Evolutionary conservation across 805 yeast species (phyloP).

Genomic region (Starmera pachycereana): DNA sequence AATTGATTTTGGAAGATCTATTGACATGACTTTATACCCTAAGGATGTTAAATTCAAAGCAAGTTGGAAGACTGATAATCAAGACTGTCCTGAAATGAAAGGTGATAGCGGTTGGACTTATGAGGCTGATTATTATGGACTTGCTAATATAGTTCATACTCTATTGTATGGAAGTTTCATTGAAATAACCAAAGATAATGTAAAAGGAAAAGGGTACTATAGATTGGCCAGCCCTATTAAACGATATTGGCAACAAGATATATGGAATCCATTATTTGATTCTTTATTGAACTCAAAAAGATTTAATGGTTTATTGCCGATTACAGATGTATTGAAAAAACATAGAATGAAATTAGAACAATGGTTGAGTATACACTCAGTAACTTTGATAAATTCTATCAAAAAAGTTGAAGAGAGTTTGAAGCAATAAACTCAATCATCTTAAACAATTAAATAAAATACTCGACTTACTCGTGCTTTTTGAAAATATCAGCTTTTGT

Average conservation of each 20-base stretch:
- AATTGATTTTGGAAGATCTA: slow-evolving; percentile 76
- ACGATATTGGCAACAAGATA: slow-evolving; percentile 63
- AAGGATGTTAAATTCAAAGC: slow-evolving; percentile 42
- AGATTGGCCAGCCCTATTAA: slow-evolving; percentile 40
- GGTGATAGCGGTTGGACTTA: slow-evolving; percentile 55
- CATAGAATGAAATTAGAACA: slow-evolving; percentile 30
- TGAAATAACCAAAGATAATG: slow-evolving; percentile 21
- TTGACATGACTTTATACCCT: slow-evolving; percentile 54
- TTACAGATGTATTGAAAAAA: slow-evolving; percentile 23
- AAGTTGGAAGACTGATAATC: slow-evolving; percentile 51
- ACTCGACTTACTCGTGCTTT: too few relatives aligned
- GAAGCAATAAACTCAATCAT: slow-evolving; percentile 1
- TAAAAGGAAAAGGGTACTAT: slow-evolving; percentile 20
- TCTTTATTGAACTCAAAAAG: slow-evolving; percentile 48
- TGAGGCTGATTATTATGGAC: slow-evolving; percentile 76
- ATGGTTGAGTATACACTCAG: slow-evolving; percentile 24
- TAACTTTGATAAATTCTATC: background rate
- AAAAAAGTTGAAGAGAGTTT: slow-evolving; percentile 6
- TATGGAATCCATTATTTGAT: slow-evolving; percentile 65
- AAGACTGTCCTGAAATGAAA: slow-evolving; percentile 67
- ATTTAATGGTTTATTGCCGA: slow-evolving; percentile 26
- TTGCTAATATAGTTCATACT: slow-evolving; percentile 65
- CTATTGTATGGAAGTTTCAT: slow-evolving; percentile 64
- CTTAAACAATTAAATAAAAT: slow-evolving; percentile 10
- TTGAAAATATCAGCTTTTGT: too few relatives aligned